Base-by-base conservation (phyloP, 2,329 filamentous ascomycete species). In the Sarocladiaceae sp. region DNA sequence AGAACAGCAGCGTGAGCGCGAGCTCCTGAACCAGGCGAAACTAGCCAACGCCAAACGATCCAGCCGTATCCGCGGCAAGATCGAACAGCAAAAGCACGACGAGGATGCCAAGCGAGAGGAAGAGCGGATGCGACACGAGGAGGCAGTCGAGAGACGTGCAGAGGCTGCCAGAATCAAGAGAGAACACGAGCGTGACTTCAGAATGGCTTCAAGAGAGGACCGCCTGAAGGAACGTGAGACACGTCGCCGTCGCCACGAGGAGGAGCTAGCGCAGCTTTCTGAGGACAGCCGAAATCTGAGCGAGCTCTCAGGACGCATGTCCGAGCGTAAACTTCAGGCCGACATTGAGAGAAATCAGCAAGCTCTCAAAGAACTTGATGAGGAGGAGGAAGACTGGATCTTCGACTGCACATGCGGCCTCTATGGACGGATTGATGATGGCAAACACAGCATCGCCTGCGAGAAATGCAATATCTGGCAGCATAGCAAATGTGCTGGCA, bases 391-490 rank as follows among this genome's bases (percentile, higher is more conserved):
- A 12, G 83, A 91, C 50, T 97, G 94, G 94, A 80, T 90, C 35
- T 99, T 99, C 60, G 94, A 99, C 65, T 99, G 94, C 65, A 80
- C 89, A 23, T 99, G 94, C 66, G 93, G 93, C 23, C 79, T 91
- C 20, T 86, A 96, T 66, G 94, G 94, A 20, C 87, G 95, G 60
- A 89, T 97, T 54, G 94, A 99, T 61, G 94, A 97, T 65, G 94
- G 94, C 31, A 87, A 90, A 7, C 92, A 96, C 65, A 96, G 91
- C 65, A 85, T 99, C 57, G 88, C 92, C 25, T 99, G 94, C 70
- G 94, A 99, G 64, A 85, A 79, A 59, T 99, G 94, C 74, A 95
- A 87, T 64, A 86, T 96, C 46, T 99, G 94, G 94, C 93, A 97
- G 66, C 94, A 99, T 65, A 96, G 91, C 75, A 90, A 88, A 61